phyloP scores from a whole-genome alignment of 192 early-diverging fungal species.

The Dissophora globulifera region DNA sequence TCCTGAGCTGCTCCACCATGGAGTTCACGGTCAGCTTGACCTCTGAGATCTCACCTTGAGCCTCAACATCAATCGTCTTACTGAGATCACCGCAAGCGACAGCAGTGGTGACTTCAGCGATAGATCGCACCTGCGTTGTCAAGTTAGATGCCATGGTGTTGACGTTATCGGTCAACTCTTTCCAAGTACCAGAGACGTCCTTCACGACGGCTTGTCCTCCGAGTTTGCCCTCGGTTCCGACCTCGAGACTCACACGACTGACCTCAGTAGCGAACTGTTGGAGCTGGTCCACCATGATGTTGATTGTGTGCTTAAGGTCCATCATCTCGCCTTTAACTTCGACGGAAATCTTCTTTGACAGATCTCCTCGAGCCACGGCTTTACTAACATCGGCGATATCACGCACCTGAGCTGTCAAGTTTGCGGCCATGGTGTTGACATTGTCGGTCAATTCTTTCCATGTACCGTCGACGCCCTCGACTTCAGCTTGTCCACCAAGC shows the following conservation, averaged over 20 bases:
- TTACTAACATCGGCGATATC: slow-evolving; percentile 64
- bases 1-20: slow-evolving; percentile 74
- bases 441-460: slow-evolving; percentile 77
- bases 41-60: slow-evolving; percentile 73
- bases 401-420: slow-evolving; percentile 64
- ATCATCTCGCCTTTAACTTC: slow-evolving; percentile 60
- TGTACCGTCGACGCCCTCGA: slow-evolving; percentile 67
- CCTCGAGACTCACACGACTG: slow-evolving; percentile 70
- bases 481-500: slow-evolving; percentile 57
- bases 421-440: slow-evolving; percentile 78
- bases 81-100: slow-evolving; percentile 75
- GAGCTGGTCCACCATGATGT: slow-evolving; percentile 63
- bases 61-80: slow-evolving; percentile 70
- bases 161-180: slow-evolving; percentile 73
- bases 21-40: slow-evolving; percentile 75
- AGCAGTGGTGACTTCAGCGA: slow-evolving; percentile 71
- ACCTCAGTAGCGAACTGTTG: slow-evolving; percentile 67
- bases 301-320: slow-evolving; percentile 61
- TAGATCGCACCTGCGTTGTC: slow-evolving; percentile 75
- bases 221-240: slow-evolving; percentile 67
- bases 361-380: slow-evolving; percentile 62
- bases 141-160: slow-evolving; percentile 77
- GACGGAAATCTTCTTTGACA: slow-evolving; percentile 59
- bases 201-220: slow-evolving; percentile 67
- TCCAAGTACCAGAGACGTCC: slow-evolving; percentile 69